phyloP scores from a whole-genome alignment of 345 rosid species.

The Brassica cretica region DNA sequence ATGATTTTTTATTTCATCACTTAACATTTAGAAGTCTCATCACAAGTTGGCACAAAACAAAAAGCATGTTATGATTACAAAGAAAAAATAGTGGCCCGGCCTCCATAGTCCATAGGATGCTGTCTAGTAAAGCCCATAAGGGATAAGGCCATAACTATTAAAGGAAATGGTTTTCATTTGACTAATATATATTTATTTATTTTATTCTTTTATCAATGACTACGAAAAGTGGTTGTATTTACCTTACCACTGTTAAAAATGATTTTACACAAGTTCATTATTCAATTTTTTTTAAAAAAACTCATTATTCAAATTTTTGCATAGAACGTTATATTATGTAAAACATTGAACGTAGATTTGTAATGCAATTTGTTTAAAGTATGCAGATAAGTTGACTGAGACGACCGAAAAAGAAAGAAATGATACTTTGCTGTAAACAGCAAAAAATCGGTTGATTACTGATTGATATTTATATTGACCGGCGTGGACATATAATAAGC shows the following conservation, averaged over 20 bases:
- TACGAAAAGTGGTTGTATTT: background rate
- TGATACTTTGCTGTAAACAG: background rate
- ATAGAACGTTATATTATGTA: background rate
- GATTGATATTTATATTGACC: background rate
- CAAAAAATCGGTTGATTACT: background rate
- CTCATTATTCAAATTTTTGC: background rate
- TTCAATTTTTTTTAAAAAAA: no score
- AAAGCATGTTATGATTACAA: background rate
- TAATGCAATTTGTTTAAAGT: background rate
- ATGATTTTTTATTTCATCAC: no score
- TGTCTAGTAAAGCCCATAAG: slow-evolving; percentile 23
- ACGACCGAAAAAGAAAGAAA: background rate
- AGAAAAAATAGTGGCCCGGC: slow-evolving; percentile 9
- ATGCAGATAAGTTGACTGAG: background rate
- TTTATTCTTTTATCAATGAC: no score
- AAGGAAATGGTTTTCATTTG: slow-evolving; percentile 13
- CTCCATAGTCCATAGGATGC: slow-evolving; percentile 27
- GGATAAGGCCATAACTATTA: slow-evolving; percentile 26
- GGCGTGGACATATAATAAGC: background rate
- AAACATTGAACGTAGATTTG: background rate
- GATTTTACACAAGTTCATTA: background rate
- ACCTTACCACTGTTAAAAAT: background rate
- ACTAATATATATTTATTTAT: background rate
- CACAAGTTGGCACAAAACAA: background rate
- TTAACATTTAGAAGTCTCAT: background rate